phyloP scores from a whole-genome alignment of 2,329 filamentous ascomycete species.

The Reticulascus tulasneorum region DNA sequence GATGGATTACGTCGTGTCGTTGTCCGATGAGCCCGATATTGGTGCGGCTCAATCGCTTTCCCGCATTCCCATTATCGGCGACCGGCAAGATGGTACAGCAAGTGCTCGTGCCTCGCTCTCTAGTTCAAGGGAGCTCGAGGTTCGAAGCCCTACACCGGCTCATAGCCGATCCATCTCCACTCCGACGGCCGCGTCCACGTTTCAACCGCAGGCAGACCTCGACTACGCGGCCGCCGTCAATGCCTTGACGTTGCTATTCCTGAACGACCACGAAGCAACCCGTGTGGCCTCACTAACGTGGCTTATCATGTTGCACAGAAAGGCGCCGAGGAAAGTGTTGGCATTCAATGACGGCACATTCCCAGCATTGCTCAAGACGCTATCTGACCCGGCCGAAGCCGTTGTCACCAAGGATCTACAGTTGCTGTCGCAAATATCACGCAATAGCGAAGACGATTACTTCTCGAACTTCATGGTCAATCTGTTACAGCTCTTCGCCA shows the following conservation, averaged over 20 bases:
- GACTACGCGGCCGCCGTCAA: conserved; percentile 95
- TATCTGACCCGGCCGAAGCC: conserved; percentile 91
- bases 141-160: conserved; percentile 47
- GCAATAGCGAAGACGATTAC: conserved; percentile 94
- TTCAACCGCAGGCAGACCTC: conserved; percentile 62
- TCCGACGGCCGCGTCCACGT: conserved; percentile 35
- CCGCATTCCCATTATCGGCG: conserved; percentile 38
- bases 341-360: conserved; percentile 98
- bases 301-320: conserved; percentile 96
- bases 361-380: conserved; percentile 88
- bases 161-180: conserved; percentile 44
- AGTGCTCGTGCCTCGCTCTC: conserved; percentile 50
- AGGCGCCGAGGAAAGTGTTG: conserved; percentile 87
- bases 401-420: conserved; percentile 95
- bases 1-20: conserved; percentile 89
- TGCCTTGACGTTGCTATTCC: conserved; percentile 85
- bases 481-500: conserved; percentile 89
- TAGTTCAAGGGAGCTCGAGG: conserved; percentile 50
- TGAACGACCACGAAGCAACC: conserved; percentile 96
- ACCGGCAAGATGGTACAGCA: conserved; percentile 41
- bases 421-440: conserved; percentile 90
- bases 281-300: conserved; percentile 90
- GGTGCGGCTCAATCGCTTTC: conserved; percentile 30
- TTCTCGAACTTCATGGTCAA: conserved; percentile 99
- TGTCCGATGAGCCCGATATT: conserved; percentile 65